These are phyloP conservation scores for Sporothrix phasma DNA, from an alignment of 2,329 filamentous ascomycete genomes.

Conservation along the genomic window DNA sequence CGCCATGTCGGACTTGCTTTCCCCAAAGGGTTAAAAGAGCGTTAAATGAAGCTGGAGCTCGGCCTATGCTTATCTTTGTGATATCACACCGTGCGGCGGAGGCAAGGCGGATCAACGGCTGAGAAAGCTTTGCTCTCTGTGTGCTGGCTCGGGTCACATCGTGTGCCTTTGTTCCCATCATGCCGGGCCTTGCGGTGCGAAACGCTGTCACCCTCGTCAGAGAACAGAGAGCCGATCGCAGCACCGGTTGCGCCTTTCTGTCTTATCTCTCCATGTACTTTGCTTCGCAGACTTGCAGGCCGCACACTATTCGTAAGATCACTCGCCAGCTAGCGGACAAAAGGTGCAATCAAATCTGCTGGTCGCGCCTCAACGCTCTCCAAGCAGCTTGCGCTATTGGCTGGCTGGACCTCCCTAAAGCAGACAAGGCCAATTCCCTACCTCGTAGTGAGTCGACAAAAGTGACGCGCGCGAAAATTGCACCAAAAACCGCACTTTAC, in stretches of 20 bases:
- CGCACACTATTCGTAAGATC: neutral
- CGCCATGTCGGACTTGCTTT: slow-evolving; percentile 3
- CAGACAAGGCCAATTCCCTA: neutral
- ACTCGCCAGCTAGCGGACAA: neutral
- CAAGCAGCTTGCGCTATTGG: neutral
- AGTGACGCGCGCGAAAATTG: no score
- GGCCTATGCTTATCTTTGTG: slow-evolving; percentile 4
- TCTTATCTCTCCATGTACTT: no score
- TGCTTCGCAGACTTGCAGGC: no score
- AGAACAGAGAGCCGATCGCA: neutral
- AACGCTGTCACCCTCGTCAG: neutral
- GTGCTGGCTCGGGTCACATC: neutral
- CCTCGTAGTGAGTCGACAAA: no score
- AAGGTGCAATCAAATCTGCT: neutral
- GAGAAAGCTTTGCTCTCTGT: neutral
- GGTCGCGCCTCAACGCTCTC: neutral
- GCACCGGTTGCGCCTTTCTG: neutral
- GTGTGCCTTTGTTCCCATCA: neutral
- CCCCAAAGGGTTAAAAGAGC: slow-evolving; percentile 12
- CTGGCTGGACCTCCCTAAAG: slow-evolving; percentile 1
- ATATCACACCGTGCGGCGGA: neutral
- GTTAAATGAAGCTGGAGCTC: neutral
- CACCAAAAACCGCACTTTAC: no score
- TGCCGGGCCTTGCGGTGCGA: neutral
- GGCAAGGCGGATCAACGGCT: neutral